phyloP scores from a whole-genome alignment of 345 rosid genomes.

The Boechera divaricarpa region DNA sequence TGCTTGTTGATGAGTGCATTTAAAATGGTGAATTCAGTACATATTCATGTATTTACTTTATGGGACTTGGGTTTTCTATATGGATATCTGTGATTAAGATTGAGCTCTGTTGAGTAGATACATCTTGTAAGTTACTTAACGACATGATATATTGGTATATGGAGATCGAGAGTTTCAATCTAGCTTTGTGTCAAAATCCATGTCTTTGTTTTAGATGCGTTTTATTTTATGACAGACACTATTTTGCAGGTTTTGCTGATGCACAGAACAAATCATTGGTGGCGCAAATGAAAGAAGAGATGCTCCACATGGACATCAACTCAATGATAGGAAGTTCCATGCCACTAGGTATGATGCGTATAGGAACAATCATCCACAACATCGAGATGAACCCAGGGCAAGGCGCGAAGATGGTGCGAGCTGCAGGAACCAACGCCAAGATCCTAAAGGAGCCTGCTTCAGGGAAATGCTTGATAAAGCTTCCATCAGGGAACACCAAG shows the following conservation, averaged over 20 bases:
- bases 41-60: neutral
- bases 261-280: conserved; percentile 50
- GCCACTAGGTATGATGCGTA: conserved; percentile 85
- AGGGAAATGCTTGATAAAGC: conserved; percentile 57
- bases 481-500: conserved; percentile 78
- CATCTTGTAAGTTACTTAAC: neutral
- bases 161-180: conserved; percentile 11
- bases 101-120: conserved; percentile 2
- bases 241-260: conserved; percentile 43
- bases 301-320: conserved; percentile 76
- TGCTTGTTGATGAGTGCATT: neutral
- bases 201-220: neutral
- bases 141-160: neutral
- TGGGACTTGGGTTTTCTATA: neutral
- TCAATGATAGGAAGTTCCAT: conserved; percentile 86
- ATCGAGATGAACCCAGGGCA: conserved; percentile 86
- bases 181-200: conserved; percentile 8
- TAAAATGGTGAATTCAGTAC: conserved; percentile 1
- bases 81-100: neutral
- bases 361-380: conserved; percentile 90
- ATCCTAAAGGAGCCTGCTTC: conserved; percentile 75
- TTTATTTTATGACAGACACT: neutral
- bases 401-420: conserved; percentile 82
- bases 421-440: conserved; percentile 89
- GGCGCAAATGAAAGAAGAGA: conserved; percentile 63